Evolutionary conservation across 148 eudicot genomes (phyloP).

Genomic region (Dianthus caryophyllus): DNA sequence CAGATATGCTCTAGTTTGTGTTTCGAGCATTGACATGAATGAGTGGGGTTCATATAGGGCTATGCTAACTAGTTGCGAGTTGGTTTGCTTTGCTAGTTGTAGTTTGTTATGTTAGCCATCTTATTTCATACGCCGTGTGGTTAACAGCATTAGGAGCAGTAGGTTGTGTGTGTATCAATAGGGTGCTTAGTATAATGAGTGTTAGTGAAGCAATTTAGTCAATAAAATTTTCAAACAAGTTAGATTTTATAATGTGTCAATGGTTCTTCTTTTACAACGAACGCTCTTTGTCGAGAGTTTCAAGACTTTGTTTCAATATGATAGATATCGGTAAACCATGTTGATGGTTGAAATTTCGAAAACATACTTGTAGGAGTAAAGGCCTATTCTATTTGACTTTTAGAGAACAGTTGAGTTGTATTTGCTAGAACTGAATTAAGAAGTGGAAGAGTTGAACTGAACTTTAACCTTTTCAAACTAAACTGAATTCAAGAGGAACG

Average conservation of each 20-base stretch:
- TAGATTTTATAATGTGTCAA: background rate
- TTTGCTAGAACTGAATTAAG: background rate
- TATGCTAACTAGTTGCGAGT: background rate
- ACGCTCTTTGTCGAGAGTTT: background rate
- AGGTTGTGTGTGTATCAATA: background rate
- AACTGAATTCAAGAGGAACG: too few relatives aligned
- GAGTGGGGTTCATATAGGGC: background rate
- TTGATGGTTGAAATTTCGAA: conserved; percentile 3
- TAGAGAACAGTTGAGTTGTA: too few relatives aligned
- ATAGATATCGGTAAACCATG: background rate
- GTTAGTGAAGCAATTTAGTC: background rate
- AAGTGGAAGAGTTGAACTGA: background rate
- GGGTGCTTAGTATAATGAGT: background rate
- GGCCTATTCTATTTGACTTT: too few relatives aligned
- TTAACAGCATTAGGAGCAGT: background rate
- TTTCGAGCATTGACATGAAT: background rate
- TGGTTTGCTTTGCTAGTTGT: background rate
- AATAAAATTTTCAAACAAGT: background rate
- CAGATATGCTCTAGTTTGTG: background rate
- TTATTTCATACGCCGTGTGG: background rate
- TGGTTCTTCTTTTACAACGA: background rate
- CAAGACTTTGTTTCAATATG: background rate
- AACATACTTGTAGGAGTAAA: background rate
- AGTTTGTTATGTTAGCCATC: background rate
- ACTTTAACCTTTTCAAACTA: too few relatives aligned